A percentile compares a stretch with the other conserved stretches of the same genome.
These are phyloP conservation scores for Fusarium duplospermum DNA, from an alignment of 2,329 filamentous ascomycete species.

Conservation along the genomic window DNA sequence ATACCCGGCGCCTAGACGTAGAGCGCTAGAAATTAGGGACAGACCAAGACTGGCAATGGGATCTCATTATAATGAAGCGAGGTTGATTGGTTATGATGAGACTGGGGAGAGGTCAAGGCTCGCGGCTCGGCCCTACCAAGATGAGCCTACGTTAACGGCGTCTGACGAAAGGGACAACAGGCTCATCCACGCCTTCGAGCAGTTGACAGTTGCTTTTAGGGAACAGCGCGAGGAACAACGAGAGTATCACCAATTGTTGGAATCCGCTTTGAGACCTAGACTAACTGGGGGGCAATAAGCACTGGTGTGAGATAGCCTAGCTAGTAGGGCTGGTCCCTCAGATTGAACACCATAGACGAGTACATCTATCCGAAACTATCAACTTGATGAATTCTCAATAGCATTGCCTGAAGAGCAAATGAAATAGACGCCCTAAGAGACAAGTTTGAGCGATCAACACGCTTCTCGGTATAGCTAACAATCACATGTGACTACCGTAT, in stretches of 20 bases:
- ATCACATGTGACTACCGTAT: not conserved
- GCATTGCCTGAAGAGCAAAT: not conserved
- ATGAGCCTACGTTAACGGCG: not conserved
- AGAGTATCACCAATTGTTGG: not conserved
- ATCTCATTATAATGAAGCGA: not conserved
- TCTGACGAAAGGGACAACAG: not conserved
- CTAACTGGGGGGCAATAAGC: not conserved
- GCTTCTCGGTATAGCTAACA: not conserved
- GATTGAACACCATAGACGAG: not conserved
- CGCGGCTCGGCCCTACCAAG: not conserved
- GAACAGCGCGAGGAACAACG: not conserved
- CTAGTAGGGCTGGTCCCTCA: not conserved
- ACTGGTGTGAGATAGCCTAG: not conserved
- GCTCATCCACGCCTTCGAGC: not conserved
- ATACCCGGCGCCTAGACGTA: not conserved
- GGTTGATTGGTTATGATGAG: not conserved
- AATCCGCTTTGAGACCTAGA: not conserved
- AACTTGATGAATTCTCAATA: not conserved
- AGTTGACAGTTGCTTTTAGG: not conserved
- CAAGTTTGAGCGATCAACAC: not conserved
- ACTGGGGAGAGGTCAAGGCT: not conserved
- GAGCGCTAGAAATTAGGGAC: not conserved
- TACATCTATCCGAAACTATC: not conserved
- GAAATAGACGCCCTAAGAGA: not conserved
- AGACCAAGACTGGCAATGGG: not conserved